phyloP scores from a whole-genome alignment of 208 protist species.

The Porcisia hertigi region DNA sequence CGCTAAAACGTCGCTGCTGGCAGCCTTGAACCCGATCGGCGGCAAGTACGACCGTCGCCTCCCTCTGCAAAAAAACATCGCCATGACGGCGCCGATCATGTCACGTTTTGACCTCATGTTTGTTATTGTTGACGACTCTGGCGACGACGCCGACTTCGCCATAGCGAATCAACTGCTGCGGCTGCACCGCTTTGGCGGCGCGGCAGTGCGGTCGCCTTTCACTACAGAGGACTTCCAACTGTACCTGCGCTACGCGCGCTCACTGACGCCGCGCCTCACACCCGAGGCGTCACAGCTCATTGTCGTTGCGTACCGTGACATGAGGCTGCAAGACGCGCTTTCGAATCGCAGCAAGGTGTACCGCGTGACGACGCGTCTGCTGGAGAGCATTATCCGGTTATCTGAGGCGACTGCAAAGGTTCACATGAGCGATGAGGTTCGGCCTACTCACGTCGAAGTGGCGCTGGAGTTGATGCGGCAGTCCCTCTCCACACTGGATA shows the following conservation, averaged over 20 bases:
- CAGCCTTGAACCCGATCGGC: slow-evolving; percentile 98
- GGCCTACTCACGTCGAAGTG: slow-evolving; percentile 74
- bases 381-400: slow-evolving; percentile 99
- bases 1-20: slow-evolving; percentile 97
- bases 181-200: slow-evolving; percentile 90
- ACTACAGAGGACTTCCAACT: slow-evolving; percentile 86
- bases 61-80: slow-evolving; percentile 93
- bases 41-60: slow-evolving; percentile 95
- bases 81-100: slow-evolving; percentile 98
- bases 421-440: slow-evolving; percentile 92
- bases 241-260: slow-evolving; percentile 94
- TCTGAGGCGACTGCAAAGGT: slow-evolving; percentile 98
- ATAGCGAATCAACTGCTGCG: slow-evolving; percentile 98
- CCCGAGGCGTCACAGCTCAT: slow-evolving; percentile 88
- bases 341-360: slow-evolving; percentile 92
- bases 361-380: slow-evolving; percentile 98
- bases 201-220: slow-evolving; percentile 74
- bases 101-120: slow-evolving; percentile 99
- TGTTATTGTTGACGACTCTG: slow-evolving; percentile 97
- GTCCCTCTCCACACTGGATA: slow-evolving; percentile 88
- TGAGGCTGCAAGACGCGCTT: slow-evolving; percentile 93
- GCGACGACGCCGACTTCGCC: slow-evolving; percentile 94
- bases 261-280: slow-evolving; percentile 90
- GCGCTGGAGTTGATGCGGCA: slow-evolving; percentile 90
- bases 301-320: slow-evolving; percentile 87